Base-by-base conservation (phyloP, 371 early-diverging fungal genomes). In the Apophysomyces elegans region DNA sequence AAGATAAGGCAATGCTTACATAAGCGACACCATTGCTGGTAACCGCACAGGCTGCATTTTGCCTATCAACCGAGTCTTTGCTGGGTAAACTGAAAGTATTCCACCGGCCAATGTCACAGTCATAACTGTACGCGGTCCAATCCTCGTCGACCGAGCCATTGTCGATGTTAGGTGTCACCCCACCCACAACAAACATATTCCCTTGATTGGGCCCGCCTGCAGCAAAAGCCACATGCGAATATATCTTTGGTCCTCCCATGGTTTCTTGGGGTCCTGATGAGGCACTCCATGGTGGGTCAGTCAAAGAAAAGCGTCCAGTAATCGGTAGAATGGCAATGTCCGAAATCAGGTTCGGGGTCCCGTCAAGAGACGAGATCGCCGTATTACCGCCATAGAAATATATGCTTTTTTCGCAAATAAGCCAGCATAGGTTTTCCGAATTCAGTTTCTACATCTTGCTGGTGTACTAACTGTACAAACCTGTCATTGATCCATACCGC, bases 381-480 rank as follows among this genome's bases (percentile, higher is more conserved):
- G 75, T 70, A 56, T 80, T 75, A 1, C 80, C 80, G 38, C 80
- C 80, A 61, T 80, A 80, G 63, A 80, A 80, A 44, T 75, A 75
- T 8, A 79, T 71, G 63, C 80, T 79, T 38, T 38, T 7, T 41
- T 13, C 5, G 6, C 41, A 1, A 41, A 41, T 11, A 13, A 41
- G 8, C 8, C 13, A 41, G 41, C 13, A 11, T 13, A 41, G 41
- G 11, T 41, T 13, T 11, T 41, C 41, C 41, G 8, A 13, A 0
- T 41, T 41, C 1, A 41, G 13, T 13, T 13, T 41, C 41, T 41
- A 41, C 4, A 41, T 41, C 13, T 13, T 41, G 32, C 2, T 26
- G 32, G 3, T 41, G 8, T 13, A 41, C 13, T 41, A 8, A 13
- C 41, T 11, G 8, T 21, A 47, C 50, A 16, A 46, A 68, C 73